A percentile compares a stretch with the other conserved stretches of the same genome.
Evolutionary conservation across 108 stramenopile species (phyloP).

Genomic region (Epithemia pelagica): DNA sequence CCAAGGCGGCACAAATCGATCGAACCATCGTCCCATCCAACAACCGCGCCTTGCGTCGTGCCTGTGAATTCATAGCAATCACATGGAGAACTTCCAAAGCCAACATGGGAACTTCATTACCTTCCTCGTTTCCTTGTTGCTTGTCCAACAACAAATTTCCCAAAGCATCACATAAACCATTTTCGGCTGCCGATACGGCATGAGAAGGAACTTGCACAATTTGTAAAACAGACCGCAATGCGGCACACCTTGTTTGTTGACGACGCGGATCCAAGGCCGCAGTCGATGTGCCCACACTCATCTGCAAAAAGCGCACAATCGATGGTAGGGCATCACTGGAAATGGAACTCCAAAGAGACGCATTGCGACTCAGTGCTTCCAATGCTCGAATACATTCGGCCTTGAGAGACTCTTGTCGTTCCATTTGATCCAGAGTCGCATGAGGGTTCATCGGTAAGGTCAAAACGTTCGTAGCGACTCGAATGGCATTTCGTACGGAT

Average conservation of each 20-base stretch:
- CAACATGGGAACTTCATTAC: constrained; percentile 24
- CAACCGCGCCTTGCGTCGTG: background rate
- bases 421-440: constrained; percentile 30
- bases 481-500: constrained; percentile 54
- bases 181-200: constrained; percentile 44
- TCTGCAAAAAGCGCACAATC: constrained; percentile 44
- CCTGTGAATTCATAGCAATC: constrained; percentile 20
- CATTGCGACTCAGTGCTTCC: constrained; percentile 64
- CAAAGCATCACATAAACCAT: constrained; percentile 40
- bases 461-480: constrained; percentile 54
- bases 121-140: background rate
- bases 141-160: constrained; percentile 11
- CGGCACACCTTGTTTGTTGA: constrained; percentile 33
- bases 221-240: constrained; percentile 46
- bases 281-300: constrained; percentile 9
- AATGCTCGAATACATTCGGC: constrained; percentile 55
- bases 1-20: constrained; percentile 31
- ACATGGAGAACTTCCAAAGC: constrained; percentile 52
- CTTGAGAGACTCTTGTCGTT: constrained; percentile 49
- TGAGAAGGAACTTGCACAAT: constrained; percentile 63
- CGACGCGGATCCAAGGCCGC: background rate
- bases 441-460: constrained; percentile 28
- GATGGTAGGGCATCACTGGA: constrained; percentile 52
- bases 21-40: constrained; percentile 17
- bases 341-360: constrained; percentile 59